phyloP scores from a whole-genome alignment of 2,329 filamentous ascomycete species.

The Arthrobotrys iridis region DNA sequence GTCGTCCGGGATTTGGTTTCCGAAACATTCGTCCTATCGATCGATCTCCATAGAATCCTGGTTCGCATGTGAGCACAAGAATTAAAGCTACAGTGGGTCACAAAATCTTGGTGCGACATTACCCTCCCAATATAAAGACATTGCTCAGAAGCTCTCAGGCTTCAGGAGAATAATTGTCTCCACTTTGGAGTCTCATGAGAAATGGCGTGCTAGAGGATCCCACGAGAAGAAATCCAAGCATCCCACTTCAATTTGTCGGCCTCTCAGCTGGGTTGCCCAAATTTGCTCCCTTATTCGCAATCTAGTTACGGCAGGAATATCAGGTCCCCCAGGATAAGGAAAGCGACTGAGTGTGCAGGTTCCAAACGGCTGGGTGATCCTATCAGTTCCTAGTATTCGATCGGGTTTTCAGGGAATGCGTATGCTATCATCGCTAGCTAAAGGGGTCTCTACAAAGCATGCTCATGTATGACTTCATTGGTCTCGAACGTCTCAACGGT shows the following conservation, averaged over 20 bases:
- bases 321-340: constrained; percentile 1
- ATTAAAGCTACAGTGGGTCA: constrained; percentile 21
- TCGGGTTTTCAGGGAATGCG: neutral
- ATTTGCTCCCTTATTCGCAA: constrained; percentile 19
- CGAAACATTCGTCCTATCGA: neutral
- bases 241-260: neutral
- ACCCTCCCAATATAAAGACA: constrained; percentile 22
- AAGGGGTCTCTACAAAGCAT: neutral
- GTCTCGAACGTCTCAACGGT: neutral
- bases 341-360: constrained; percentile 38
- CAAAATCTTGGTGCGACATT: neutral
- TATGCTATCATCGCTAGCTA: neutral
- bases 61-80: neutral
- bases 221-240: neutral
- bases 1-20: constrained; percentile 2
- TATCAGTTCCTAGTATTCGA: constrained; percentile 1
- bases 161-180: constrained; percentile 14
- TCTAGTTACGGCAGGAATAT: constrained; percentile 5
- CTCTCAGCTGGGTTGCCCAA: constrained; percentile 27
- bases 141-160: neutral
- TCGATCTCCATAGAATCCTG: neutral
- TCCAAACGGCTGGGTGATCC: constrained; percentile 6
- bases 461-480: constrained; percentile 8
- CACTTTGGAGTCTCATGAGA: neutral
- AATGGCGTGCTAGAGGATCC: constrained; percentile 28